Base-by-base conservation (phyloP, 23 red algal genomes). In the Pyropia haitanensis region DNA sequence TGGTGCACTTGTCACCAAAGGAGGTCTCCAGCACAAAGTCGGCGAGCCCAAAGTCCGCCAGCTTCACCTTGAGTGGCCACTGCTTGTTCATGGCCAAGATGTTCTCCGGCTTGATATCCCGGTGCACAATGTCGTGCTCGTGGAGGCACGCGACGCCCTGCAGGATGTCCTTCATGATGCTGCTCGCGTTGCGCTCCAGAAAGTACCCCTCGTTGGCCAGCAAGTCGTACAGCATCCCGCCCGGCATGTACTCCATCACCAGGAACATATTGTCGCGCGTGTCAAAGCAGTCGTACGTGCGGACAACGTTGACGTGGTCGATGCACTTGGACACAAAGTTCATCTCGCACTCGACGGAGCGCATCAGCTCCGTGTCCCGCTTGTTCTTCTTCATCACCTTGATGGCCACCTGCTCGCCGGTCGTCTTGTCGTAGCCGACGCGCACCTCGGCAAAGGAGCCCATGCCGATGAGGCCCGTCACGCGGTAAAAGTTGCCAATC, bases 331-430 rank as follows among this genome's bases (percentile, higher is more conserved):
- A 71, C 58, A 98, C 63, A 73, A 98, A 89, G 56, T 98, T 76
- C 54, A 87, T 71, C 66, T 95, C 89, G 39, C 80, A 95, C 39
- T 87, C 81, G 18, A 87, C 80, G 21, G 77, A 64, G 18, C 71
- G 68, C 76, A 83, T 95, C 48, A 82, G 72, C 61, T 83, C 86
- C 19, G 64, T 77, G 28, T 95, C 83, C 29, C 70, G 68, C 63
- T 81, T 87, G 51, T 95, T 82, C 71, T 95, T 95, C 56, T 87
- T 77, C 80, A 95, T 95, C 20, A 95, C 70, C 75, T 95, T 95
- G 49, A 95, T 82, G 19, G 89, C 89, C 23, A 95, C 89, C 24
- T 86, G 76, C 26, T 95, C 71, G 16, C 89, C 80, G 18, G 70
- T 80, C 25, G 33, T 63, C 80, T 87, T 95, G 54, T 86, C 89